These are phyloP conservation scores for Amauroascus verrucosus DNA, from an alignment of 2,329 filamentous ascomycete species.

Conservation along the genomic window DNA sequence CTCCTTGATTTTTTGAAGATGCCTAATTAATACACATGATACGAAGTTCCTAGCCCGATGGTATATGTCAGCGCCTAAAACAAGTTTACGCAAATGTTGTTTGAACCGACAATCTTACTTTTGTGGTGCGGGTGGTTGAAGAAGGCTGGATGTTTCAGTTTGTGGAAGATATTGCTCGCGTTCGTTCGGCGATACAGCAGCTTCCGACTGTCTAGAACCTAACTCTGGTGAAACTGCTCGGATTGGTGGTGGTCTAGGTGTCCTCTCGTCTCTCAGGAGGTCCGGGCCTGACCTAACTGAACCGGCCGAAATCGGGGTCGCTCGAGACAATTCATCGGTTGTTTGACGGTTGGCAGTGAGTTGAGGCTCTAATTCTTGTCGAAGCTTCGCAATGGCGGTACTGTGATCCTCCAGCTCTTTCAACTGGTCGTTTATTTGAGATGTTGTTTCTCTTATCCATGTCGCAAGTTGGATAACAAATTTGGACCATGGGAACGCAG, in stretches of 20 bases:
- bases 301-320: neutral
- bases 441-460: constrained; percentile 39
- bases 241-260: neutral
- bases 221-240: neutral
- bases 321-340: neutral
- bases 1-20: neutral
- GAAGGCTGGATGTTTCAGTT: neutral
- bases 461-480: constrained; percentile 38
- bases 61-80: neutral
- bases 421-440: constrained; percentile 39
- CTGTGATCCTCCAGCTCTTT: constrained; percentile 35
- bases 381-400: neutral
- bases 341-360: neutral
- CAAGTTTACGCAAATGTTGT: neutral
- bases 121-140: neutral
- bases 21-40: neutral
- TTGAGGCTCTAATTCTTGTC: neutral
- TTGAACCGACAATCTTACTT: neutral
- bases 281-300: neutral
- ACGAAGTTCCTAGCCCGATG: neutral
- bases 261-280: neutral
- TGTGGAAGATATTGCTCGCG: neutral
- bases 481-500: constrained; percentile 41
- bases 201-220: neutral
- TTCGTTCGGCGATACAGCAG: neutral